A percentile compares a stretch with the other conserved stretches of the same genome.
phyloP scores from a whole-genome alignment of 768 basidiomycete genomes.

The Lanmaoa rubissima region DNA sequence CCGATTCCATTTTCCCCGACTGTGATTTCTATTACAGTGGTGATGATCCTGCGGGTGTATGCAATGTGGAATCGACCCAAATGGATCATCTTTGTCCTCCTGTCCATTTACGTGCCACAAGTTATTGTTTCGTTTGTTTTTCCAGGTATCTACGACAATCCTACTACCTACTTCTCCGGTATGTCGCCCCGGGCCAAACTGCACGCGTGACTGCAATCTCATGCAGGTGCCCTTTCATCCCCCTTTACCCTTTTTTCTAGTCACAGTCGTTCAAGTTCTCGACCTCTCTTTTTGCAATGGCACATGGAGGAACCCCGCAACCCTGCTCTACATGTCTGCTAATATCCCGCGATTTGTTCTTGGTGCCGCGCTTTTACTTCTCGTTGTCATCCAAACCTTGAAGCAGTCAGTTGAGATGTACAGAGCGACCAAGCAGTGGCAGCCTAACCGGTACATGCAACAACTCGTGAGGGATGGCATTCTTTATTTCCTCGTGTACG shows the following conservation, averaged over 20 bases:
- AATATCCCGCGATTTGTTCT: not conserved
- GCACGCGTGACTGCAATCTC: no score
- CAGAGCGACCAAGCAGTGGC: slow-evolving; percentile 8
- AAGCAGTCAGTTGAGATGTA: slow-evolving; percentile 2
- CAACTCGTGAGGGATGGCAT: slow-evolving; percentile 5
- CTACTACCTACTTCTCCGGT: not conserved
- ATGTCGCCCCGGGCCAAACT: not conserved
- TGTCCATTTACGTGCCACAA: not conserved
- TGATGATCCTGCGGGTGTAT: slow-evolving; percentile 12
- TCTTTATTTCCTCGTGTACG: slow-evolving; percentile 11
- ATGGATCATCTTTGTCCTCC: not conserved
- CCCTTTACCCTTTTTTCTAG: no score
- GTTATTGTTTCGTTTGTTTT: not conserved
- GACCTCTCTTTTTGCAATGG: no score
- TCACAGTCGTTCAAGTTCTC: no score
- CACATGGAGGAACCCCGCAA: no score
- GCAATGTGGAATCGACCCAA: slow-evolving; percentile 10
- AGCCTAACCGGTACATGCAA: slow-evolving; percentile 1
- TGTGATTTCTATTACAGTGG: not conserved
- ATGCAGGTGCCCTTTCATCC: no score
- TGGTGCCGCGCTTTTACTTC: not conserved
- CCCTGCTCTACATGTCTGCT: not conserved
- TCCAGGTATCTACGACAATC: not conserved
- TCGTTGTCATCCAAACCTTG: not conserved
- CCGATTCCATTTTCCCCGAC: no score